Evolutionary conservation across 2,329 filamentous ascomycete species (phyloP).

Genomic region (Aspergillus ochraceoroseus): DNA sequence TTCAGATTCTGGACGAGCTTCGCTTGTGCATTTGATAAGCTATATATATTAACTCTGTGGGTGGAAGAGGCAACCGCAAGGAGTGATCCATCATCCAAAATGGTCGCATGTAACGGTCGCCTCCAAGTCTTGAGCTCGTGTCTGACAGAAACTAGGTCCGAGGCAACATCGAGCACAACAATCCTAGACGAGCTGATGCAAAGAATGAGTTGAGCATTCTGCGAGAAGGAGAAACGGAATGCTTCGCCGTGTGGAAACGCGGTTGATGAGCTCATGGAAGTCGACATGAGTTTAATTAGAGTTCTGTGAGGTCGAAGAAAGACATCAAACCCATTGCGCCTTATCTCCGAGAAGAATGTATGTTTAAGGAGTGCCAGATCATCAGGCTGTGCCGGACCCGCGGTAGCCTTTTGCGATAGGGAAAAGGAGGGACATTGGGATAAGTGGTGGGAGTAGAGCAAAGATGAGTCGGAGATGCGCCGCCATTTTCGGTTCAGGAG

Average conservation of each 20-base stretch:
- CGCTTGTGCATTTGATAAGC: slow-evolving; percentile 60
- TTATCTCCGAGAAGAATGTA: slow-evolving; percentile 64
- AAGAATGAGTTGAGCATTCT: slow-evolving; percentile 67
- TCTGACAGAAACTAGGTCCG: slow-evolving; percentile 57
- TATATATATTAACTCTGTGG: slow-evolving; percentile 82
- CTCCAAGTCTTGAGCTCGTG: slow-evolving; percentile 76
- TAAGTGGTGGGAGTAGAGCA: slow-evolving; percentile 47
- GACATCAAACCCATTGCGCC: slow-evolving; percentile 71
- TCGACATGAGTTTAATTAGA: slow-evolving; percentile 73
- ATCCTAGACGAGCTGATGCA: slow-evolving; percentile 83
- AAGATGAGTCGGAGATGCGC: slow-evolving; percentile 38
- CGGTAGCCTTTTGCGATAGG: slow-evolving; percentile 33
- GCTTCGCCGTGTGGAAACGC: slow-evolving; percentile 75
- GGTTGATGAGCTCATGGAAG: slow-evolving; percentile 76
- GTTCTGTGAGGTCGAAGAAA: slow-evolving; percentile 67
- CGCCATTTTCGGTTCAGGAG: slow-evolving; percentile 46
- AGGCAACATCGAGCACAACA: slow-evolving; percentile 66
- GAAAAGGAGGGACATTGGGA: slow-evolving; percentile 43
- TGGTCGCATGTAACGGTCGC: slow-evolving; percentile 69
- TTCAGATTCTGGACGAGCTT: slow-evolving; percentile 69
- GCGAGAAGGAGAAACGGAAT: slow-evolving; percentile 76
- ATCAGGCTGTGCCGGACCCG: slow-evolving; percentile 38
- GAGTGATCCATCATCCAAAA: slow-evolving; percentile 70
- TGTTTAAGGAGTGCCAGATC: slow-evolving; percentile 58
- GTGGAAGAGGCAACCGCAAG: slow-evolving; percentile 76